phyloP scores from a whole-genome alignment of 2,329 filamentous ascomycete genomes.

The Colletotrichum plurivorum region DNA sequence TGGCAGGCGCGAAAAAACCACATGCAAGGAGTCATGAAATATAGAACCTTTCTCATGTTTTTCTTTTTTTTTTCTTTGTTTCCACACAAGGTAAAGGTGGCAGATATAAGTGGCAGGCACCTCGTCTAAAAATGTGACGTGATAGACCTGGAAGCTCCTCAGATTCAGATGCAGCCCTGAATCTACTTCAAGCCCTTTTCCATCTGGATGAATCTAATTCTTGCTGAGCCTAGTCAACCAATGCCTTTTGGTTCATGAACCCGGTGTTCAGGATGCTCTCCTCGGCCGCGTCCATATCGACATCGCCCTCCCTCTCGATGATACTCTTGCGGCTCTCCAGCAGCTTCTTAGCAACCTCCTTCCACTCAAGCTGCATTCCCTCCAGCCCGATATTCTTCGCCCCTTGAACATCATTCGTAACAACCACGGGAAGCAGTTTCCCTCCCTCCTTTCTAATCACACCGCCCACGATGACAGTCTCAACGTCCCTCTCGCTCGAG shows the following conservation, averaged over 20 bases:
- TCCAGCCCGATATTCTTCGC: conserved; percentile 3
- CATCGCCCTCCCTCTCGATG: not conserved
- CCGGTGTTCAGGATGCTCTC: conserved; percentile 3
- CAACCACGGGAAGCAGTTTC: conserved; percentile 41
- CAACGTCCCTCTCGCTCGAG: conserved; percentile 56
- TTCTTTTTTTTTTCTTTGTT: too few species aligned
- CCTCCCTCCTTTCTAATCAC: conserved; percentile 53
- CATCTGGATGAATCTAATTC: not conserved
- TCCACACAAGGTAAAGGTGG: too few species aligned
- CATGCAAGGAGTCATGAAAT: too few species aligned
- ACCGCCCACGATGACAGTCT: conserved; percentile 59
- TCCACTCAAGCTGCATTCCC: conserved; percentile 3
- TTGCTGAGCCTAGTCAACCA: too few species aligned
- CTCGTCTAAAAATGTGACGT: too few species aligned
- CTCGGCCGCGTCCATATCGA: conserved; percentile 19
- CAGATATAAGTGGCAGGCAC: too few species aligned
- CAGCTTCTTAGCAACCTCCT: conserved; percentile 6
- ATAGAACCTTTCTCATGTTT: too few species aligned
- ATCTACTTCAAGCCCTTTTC: not conserved
- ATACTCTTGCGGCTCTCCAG: conserved; percentile 16
- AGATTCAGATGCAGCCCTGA: too few species aligned
- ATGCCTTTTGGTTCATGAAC: conserved; percentile 6
- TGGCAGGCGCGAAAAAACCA: too few species aligned
- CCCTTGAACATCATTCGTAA: not conserved
- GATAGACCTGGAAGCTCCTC: too few species aligned